Evolutionary conservation across 148 eudicot genomes (phyloP).

Genomic region (Nepenthes gracilis): DNA sequence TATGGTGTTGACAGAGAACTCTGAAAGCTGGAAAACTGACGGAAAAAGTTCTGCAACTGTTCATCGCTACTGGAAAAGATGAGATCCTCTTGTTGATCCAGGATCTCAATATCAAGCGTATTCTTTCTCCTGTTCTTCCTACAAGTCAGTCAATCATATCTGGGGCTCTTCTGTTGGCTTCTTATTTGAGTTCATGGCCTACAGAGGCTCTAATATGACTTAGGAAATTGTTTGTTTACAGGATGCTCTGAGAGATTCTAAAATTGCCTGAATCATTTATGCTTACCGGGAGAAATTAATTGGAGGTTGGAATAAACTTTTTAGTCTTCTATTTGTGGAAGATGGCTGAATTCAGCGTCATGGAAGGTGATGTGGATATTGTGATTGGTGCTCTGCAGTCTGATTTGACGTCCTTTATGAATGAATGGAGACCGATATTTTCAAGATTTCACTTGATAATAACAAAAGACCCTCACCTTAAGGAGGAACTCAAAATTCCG

Average conservation of each 20-base stretch:
- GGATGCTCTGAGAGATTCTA: slow-evolving; percentile 78
- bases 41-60: slow-evolving; percentile 74
- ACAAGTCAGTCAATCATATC: slow-evolving; percentile 47
- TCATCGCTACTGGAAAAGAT: slow-evolving; percentile 70
- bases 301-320: not conserved
- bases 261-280: not conserved
- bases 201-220: too few species aligned
- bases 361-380: slow-evolving; percentile 66
- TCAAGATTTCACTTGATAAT: slow-evolving; percentile 75
- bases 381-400: slow-evolving; percentile 67
- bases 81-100: slow-evolving; percentile 59
- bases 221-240: slow-evolving; percentile 13
- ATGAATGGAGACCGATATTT: slow-evolving; percentile 69
- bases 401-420: slow-evolving; percentile 79
- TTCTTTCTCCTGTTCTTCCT: slow-evolving; percentile 65
- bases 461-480: slow-evolving; percentile 73
- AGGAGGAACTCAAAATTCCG: slow-evolving; percentile 63
- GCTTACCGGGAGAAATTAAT: slow-evolving; percentile 2
- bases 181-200: too few species aligned
- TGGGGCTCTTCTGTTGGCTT: not conserved
- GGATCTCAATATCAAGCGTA: slow-evolving; percentile 60
- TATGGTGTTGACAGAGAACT: slow-evolving; percentile 51
- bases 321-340: slow-evolving; percentile 3
- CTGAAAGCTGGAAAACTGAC: slow-evolving; percentile 88
- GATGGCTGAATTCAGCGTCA: slow-evolving; percentile 47